A percentile compares a stretch with the other conserved stretches of the same genome.
phyloP scores from a whole-genome alignment of 73 alveolate species.

The Paramecium biaurelia region DNA sequence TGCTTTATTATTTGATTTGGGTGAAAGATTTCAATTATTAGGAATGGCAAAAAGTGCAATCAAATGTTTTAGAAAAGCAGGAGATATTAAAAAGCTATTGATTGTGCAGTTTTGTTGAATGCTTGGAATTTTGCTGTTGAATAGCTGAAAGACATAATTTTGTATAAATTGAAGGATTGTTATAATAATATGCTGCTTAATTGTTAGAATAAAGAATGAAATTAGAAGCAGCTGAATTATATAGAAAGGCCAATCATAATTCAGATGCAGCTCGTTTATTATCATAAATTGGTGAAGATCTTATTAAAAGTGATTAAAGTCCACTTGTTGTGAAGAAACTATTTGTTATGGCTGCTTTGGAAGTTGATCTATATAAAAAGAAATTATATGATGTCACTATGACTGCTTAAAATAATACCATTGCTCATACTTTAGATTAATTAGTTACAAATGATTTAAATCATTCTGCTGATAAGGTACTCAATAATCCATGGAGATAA shows the following conservation, averaged over 20 bases:
- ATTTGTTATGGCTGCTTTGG: slow-evolving; percentile 97
- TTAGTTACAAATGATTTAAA: slow-evolving; percentile 53
- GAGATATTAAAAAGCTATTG: slow-evolving; percentile 99
- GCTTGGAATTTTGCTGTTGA: slow-evolving; percentile 99
- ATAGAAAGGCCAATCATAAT: slow-evolving; percentile 98
- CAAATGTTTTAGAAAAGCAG: slow-evolving; percentile 88
- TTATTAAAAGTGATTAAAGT: slow-evolving; percentile 87
- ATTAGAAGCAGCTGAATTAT: slow-evolving; percentile 97
- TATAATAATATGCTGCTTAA: slow-evolving; percentile 95
- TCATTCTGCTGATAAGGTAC: slow-evolving; percentile 87
- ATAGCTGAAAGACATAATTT: slow-evolving; percentile 98
- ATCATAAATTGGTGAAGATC: slow-evolving; percentile 91
- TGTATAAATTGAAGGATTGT: slow-evolving; percentile 97
- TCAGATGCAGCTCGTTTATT: slow-evolving; percentile 98
- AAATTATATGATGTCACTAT: slow-evolving; percentile 95
- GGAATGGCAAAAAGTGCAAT: slow-evolving; percentile 98
- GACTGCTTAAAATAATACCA: slow-evolving; percentile 92
- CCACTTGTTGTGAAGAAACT: slow-evolving; percentile 95
- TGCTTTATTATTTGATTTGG: slow-evolving; percentile 82
- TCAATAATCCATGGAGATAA: slow-evolving; percentile 98
- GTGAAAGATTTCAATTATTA: slow-evolving; percentile 90
- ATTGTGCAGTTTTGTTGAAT: slow-evolving; percentile 94
- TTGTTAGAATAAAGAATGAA: slow-evolving; percentile 97
- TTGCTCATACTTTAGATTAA: slow-evolving; percentile 76
- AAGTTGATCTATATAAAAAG: slow-evolving; percentile 89